Conservation (phyloP, 345 rosid genomes). For the Syzygium oleosum region DNA sequence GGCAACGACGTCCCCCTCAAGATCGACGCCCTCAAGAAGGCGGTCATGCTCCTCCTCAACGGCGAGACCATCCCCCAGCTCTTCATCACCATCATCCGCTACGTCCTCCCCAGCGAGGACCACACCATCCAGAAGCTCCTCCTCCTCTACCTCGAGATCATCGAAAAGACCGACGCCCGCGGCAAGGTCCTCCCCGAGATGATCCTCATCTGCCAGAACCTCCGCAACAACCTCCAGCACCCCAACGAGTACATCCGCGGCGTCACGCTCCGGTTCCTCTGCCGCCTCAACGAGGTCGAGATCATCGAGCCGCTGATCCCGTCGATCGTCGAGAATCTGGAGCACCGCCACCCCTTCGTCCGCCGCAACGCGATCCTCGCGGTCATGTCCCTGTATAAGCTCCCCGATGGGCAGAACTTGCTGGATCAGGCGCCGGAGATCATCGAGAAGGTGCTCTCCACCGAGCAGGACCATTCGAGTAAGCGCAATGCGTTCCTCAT, state of each 20-base stretch:
- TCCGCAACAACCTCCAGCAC: conserved; percentile 94
- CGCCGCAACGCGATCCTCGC: conserved; percentile 21
- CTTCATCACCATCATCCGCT: conserved; percentile 87
- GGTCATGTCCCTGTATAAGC: conserved; percentile 13
- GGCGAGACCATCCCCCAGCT: conserved; percentile 93
- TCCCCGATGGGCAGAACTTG: conserved; percentile 11
- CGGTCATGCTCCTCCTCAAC: conserved; percentile 80
- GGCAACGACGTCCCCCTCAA: conserved; percentile 60
- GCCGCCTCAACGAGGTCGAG: conserved; percentile 13
- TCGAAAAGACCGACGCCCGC: conserved; percentile 70
- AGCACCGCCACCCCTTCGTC: conserved; percentile 20
- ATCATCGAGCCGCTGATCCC: conserved; percentile 21
- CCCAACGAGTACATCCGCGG: conserved; percentile 95
- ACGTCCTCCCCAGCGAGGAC: conserved; percentile 88
- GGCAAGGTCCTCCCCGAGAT: conserved; percentile 87
- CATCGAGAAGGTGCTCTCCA: conserved; percentile 11
- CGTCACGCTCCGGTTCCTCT: conserved; percentile 21
- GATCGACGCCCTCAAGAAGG: conserved; percentile 83
- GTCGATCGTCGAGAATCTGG: conserved; percentile 9
- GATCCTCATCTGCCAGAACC: conserved; percentile 90
- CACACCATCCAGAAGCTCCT: conserved; percentile 88
- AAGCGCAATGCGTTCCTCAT: conserved; percentile 21
- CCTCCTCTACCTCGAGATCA: conserved; percentile 80
- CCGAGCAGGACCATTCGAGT: conserved; percentile 17
- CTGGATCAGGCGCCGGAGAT: conserved; percentile 15